These are phyloP conservation scores for Lindgomyces ingoldianus DNA, from an alignment of 495 filamentous ascomycete species.

Conservation along the genomic window DNA sequence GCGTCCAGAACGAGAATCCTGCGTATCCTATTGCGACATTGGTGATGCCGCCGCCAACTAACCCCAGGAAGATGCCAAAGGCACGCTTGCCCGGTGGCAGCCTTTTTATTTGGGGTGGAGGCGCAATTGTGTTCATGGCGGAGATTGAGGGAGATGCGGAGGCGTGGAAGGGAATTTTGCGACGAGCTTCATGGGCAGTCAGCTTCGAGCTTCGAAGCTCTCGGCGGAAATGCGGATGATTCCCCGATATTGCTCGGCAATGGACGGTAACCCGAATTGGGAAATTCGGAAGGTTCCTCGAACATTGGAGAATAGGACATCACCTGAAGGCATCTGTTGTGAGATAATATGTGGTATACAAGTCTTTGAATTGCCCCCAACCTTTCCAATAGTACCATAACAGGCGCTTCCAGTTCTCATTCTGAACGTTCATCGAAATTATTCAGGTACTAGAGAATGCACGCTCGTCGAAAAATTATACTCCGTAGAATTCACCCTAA, in stretches of 20 bases:
- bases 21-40: slow-evolving; percentile 29
- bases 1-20: slow-evolving; percentile 26
- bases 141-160: neutral
- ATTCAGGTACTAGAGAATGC: slow-evolving; percentile 53
- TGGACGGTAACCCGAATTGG: neutral
- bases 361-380: too few relatives aligned
- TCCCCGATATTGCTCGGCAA: neutral
- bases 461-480: slow-evolving; percentile 49
- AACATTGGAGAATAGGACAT: too few relatives aligned
- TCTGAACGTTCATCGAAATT: too few relatives aligned
- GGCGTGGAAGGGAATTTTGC: neutral
- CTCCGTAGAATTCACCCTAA: slow-evolving; percentile 25
- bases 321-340: too few relatives aligned
- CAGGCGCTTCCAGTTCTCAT: too few relatives aligned
- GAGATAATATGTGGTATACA: too few relatives aligned
- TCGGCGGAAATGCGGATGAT: slow-evolving; percentile 2
- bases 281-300: too few relatives aligned
- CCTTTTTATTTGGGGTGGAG: slow-evolving; percentile 13
- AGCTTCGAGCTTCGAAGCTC: slow-evolving; percentile 44
- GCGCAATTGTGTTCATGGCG: slow-evolving; percentile 34
- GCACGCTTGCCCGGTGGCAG: slow-evolving; percentile 21
- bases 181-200: neutral
- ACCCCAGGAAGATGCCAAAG: slow-evolving; percentile 28
- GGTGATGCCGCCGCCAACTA: slow-evolving; percentile 17
- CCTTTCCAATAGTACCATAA: too few relatives aligned